Evolutionary conservation across 1,284 basidiomycete species (phyloP).

Genomic region (Rhizoctonia solani): DNA sequence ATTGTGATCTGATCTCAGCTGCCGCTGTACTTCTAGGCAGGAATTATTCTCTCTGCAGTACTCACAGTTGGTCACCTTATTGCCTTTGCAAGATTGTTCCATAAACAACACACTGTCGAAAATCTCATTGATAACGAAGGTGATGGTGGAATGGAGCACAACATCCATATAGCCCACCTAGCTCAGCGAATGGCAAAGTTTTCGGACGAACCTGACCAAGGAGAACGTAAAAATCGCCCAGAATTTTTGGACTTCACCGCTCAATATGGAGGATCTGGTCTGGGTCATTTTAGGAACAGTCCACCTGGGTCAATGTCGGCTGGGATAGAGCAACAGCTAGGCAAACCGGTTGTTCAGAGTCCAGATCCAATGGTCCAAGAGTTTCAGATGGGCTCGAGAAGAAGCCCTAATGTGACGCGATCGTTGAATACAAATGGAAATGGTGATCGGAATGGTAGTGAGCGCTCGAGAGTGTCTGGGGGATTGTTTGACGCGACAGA

Average conservation of each 20-base stretch:
- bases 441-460: background rate
- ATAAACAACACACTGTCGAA: constrained; percentile 27
- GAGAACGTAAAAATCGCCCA: background rate
- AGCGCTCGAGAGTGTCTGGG: background rate
- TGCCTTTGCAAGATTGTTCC: constrained; percentile 14
- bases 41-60: constrained; percentile 15
- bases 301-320: background rate
- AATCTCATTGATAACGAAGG: constrained; percentile 13
- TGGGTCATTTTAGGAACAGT: constrained; percentile 8
- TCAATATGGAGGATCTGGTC: constrained; percentile 25
- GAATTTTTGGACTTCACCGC: background rate
- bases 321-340: background rate
- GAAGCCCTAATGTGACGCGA: background rate
- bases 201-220: background rate
- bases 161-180: constrained; percentile 16
- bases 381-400: background rate
- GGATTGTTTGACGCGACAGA: constrained; percentile 5
- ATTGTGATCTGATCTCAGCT: too few relatives aligned
- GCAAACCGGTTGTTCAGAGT: constrained; percentile 14
- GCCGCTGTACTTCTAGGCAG: background rate
- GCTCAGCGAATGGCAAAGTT: background rate
- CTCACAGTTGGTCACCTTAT: constrained; percentile 11
- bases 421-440: background rate
- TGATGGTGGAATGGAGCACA: constrained; percentile 28
- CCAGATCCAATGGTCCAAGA: constrained; percentile 8